Evolutionary conservation across 257 asterid genomes (phyloP).

Genomic region (Rhazya stricta): DNA sequence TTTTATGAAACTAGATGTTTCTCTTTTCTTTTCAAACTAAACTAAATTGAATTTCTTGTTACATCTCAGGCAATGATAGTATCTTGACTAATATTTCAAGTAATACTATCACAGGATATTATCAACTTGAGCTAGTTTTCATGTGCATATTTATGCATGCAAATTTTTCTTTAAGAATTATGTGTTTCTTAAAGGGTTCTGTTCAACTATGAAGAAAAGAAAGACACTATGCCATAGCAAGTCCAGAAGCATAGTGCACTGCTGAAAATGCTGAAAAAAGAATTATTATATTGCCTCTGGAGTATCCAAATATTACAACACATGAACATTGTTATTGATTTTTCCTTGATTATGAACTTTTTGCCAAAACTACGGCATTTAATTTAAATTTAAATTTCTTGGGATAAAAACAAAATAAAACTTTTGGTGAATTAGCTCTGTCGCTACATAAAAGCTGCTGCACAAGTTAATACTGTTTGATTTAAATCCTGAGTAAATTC

Average conservation of each 20-base stretch:
- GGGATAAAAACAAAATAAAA: not conserved
- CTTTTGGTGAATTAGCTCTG: not conserved
- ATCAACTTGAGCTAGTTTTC: not conserved
- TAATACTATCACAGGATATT: not conserved
- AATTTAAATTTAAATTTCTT: too few species aligned
- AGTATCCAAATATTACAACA: not conserved
- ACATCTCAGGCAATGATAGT: not conserved
- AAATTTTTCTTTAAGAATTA: not conserved
- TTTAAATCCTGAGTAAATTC: not conserved
- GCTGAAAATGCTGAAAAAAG: not conserved
- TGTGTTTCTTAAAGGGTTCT: not conserved
- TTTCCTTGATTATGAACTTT: too few species aligned
- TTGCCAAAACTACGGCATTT: not conserved
- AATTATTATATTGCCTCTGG: not conserved
- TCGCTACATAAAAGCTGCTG: not conserved
- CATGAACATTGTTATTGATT: not conserved
- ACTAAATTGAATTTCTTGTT: not conserved
- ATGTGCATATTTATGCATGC: not conserved
- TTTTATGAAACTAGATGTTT: not conserved
- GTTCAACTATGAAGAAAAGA: not conserved
- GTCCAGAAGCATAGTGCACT: not conserved
- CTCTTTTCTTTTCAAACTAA: not conserved
- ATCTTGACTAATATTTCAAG: not conserved
- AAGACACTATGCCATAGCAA: not conserved
- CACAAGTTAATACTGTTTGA: not conserved